Evolutionary conservation across 768 basidiomycete species (phyloP).

Genomic region (Serendipita sp.): DNA sequence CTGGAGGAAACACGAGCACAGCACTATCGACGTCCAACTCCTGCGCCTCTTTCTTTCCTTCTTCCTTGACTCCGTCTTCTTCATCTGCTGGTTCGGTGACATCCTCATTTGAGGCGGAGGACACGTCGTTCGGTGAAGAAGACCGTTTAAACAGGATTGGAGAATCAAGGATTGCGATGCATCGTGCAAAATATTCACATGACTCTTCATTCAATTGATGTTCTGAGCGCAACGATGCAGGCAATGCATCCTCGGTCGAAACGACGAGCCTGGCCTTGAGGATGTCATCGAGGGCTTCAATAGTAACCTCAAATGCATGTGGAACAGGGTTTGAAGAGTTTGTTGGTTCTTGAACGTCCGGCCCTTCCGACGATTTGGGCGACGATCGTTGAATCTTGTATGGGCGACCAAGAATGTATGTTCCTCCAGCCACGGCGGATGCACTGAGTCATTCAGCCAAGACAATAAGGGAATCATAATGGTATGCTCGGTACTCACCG

Average conservation of each 20-base stretch:
- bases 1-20: constrained; percentile 61
- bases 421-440: constrained; percentile 50
- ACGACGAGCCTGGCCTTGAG: constrained; percentile 11
- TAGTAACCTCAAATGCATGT: constrained; percentile 2
- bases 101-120: constrained; percentile 12
- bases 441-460: constrained; percentile 35
- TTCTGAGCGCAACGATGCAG: too few relatives aligned
- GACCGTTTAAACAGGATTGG: constrained; percentile 19
- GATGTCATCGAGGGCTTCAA: constrained; percentile 10
- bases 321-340: constrained; percentile 2
- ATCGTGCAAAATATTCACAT: constrained; percentile 23
- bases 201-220: too few relatives aligned
- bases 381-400: not conserved
- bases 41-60: constrained; percentile 11
- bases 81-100: constrained; percentile 2
- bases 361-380: too few relatives aligned
- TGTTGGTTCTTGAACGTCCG: too few relatives aligned
- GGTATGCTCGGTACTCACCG: constrained; percentile 15
- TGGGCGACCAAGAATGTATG: constrained; percentile 24
- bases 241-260: not conserved
- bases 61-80: constrained; percentile 11
- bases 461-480: not conserved
- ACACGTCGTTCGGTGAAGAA: constrained; percentile 6
- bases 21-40: constrained; percentile 36
- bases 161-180: constrained; percentile 35